Base-by-base conservation (phyloP, 257 asterid species). In the Scutellaria galericulata region DNA sequence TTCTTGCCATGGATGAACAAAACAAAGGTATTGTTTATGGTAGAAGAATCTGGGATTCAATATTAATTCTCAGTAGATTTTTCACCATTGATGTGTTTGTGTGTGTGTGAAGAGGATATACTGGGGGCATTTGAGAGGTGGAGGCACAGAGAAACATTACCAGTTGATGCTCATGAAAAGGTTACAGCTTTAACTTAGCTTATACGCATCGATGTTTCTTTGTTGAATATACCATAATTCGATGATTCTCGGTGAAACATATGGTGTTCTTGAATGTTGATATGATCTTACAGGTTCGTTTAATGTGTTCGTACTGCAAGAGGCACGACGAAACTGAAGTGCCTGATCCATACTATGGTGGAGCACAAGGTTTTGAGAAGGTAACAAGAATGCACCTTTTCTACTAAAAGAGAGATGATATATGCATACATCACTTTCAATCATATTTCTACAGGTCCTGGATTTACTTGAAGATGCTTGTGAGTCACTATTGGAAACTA, bases 341-440 rank as follows among this genome's bases (percentile, higher is more conserved):
- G 35, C 98, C 97, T 8, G 97, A 92, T 69, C 98, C 98, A 47
- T 92, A 90, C 72, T 90, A 86, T n/a, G 97, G 98, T 22, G 98
- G 98, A 56, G 78, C 83, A 2, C 87, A 84, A 79, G 98, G 98
- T 50, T 92, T 92, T 78, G 96, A 88, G 83, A 90, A 92, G 96
- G 98, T 92, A 85, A 71, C 61, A 9, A 31, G 37, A 31, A 31
- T 2, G 35, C 35, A 27, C 35, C 35, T 27, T 27, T 27, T 27
- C 35, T 27, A 2, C 37, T 31, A 31, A 31, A 31, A 31, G 27
- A 24, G 2, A 24, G 27, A 24, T 24, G 27, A 24, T 24, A 24
- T 24, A 24, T 24, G 2, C 0, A 24, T 18, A 18, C 18, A 18
- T 31, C 37, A 31, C 37, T 52, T 6, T 48, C 12, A 7, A 18